These are phyloP conservation scores for Penstemon eatonii DNA, from an alignment of 257 asterid genomes.

Conservation along the genomic window DNA sequence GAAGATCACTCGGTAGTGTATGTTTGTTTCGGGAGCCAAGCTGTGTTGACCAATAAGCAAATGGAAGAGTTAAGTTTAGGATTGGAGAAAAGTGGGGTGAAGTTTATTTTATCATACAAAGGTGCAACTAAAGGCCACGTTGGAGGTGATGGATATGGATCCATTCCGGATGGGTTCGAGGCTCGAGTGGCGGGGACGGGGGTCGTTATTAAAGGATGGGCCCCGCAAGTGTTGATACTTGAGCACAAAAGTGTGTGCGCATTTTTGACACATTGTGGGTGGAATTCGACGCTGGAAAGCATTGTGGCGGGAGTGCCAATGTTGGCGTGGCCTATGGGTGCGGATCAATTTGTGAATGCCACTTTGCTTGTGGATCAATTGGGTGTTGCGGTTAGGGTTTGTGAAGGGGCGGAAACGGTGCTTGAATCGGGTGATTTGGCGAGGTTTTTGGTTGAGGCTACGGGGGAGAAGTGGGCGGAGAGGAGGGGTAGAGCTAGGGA, in stretches of 20 bases:
- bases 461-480: slow-evolving; percentile 34
- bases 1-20: slow-evolving; percentile 49
- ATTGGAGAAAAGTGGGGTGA: slow-evolving; percentile 57
- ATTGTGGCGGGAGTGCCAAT: slow-evolving; percentile 58
- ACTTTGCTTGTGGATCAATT: slow-evolving; percentile 59
- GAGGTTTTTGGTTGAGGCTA: slow-evolving; percentile 30
- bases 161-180: slow-evolving; percentile 64
- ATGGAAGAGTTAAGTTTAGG: slow-evolving; percentile 49
- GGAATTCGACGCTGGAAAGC: slow-evolving; percentile 68
- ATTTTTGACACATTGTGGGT: slow-evolving; percentile 68
- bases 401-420: slow-evolving; percentile 58
- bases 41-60: slow-evolving; percentile 59
- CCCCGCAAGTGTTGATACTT: slow-evolving; percentile 67
- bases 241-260: slow-evolving; percentile 46
- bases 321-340: slow-evolving; percentile 87
- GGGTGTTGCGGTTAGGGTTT: slow-evolving; percentile 51
- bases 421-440: slow-evolving; percentile 42
- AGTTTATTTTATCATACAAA: slow-evolving; percentile 50
- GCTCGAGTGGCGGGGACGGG: slow-evolving; percentile 62
- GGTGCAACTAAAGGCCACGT: slow-evolving; percentile 57
- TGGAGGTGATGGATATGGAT: slow-evolving; percentile 36
- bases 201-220: slow-evolving; percentile 68
- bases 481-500: slow-evolving; percentile 38
- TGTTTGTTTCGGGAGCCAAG: slow-evolving; percentile 80
- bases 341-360: slow-evolving; percentile 66